A percentile compares a stretch with the other conserved stretches of the same genome.
Conservation (phyloP, 208 protist genomes). For the Porcisia deanei region DNA sequence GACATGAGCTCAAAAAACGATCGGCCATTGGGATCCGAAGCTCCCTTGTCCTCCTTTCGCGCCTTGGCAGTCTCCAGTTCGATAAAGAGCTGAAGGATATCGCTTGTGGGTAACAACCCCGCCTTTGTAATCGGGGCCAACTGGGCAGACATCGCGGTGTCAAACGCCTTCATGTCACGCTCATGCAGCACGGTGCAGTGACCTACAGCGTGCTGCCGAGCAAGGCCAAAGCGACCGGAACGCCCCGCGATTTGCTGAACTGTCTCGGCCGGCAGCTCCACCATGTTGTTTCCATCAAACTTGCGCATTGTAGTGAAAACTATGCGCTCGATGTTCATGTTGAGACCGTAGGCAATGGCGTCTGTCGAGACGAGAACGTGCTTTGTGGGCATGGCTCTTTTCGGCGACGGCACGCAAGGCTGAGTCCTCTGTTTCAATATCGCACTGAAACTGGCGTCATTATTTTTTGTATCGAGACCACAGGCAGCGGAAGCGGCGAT, state of each 20-base stretch:
- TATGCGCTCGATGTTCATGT: conserved; percentile 93
- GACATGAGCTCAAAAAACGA: conserved; percentile 44
- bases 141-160: conserved; percentile 15
- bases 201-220: conserved; percentile 44
- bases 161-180: conserved; percentile 33
- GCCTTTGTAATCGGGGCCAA: conserved; percentile 39
- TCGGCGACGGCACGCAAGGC: background rate
- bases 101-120: conserved; percentile 70
- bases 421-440: background rate
- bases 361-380: conserved; percentile 93
- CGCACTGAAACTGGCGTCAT: background rate
- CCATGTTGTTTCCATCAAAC: conserved; percentile 73
- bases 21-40: background rate
- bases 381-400: conserved; percentile 20
- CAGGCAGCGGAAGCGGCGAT: background rate
- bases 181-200: conserved; percentile 68
- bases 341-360: conserved; percentile 95
- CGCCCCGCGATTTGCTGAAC: conserved; percentile 88
- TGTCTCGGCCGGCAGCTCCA: conserved; percentile 37
- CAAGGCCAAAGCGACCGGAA: conserved; percentile 80
- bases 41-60: background rate
- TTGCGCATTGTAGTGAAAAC: conserved; percentile 83
- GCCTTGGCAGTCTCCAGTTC: conserved; percentile 34
- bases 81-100: conserved; percentile 76
- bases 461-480: background rate